Base-by-base conservation (phyloP, 225 moss, liverwort and hornwort species). In the Pseudisothecium myosuroides region DNA sequence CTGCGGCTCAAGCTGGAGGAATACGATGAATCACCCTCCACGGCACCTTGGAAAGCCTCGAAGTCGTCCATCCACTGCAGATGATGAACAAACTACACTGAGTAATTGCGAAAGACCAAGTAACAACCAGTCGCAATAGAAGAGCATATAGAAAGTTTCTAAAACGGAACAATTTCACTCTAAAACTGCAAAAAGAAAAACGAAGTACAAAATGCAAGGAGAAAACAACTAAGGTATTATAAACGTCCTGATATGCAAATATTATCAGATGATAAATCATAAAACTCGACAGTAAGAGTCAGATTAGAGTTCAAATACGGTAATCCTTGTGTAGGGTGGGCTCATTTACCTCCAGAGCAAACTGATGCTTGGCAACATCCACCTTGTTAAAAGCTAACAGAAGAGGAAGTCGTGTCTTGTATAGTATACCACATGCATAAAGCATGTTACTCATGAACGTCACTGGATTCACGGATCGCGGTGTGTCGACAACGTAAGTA, bases 361-460 rank as follows among this genome's bases (percentile, higher is more conserved):
- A 98, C 83, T 92, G 91, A 89, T 97, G 96, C 65, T 99, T 89
- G 68, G 95, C 95, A 75, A 99, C 94, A 89, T 99, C 98, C 36
- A 91, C 91, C 91, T 99, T 99, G 88, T 97, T 99, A 93, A 99
- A 99, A n/a, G 97, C 91, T 43, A 99, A 88, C 29, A 99, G 87
- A 11, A 99, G 94, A 27, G 98, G 98, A 66, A 99, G 94, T 36
- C 96, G 95, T 17, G 95, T 97, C 92, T 99, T 99, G 90, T 99
- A 99, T 36, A 99, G 89, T 65, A 99, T 99, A 28, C 97, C 96
- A 90, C 97, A 97, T 37, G 96, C 96, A 90, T 99, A 97, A 17
- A 99, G 93, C 97, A 99, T 97, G 89, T 99, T 99, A 91, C 98
- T 99, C 98, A 99, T 99, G 85, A 99, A 99, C 17, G 96, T 99